Evolutionary conservation across 2,329 filamentous ascomycete species (phyloP).

Genomic region (Aquanectria penicillioides): DNA sequence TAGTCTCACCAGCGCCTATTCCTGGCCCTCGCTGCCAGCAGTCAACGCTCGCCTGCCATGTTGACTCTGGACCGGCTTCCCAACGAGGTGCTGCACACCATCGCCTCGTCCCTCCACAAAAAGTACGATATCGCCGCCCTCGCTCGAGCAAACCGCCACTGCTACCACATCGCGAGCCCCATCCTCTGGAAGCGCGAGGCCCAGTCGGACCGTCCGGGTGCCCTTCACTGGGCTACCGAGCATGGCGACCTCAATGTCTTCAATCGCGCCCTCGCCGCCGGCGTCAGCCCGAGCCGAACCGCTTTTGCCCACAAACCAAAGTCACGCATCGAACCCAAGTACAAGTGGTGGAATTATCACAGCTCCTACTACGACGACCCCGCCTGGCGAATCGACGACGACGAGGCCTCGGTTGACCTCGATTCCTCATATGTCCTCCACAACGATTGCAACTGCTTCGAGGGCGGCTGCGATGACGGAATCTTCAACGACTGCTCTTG

Average conservation of each 20-base stretch:
- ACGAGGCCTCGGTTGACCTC: slow-evolving; percentile 40
- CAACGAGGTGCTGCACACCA: slow-evolving; percentile 41
- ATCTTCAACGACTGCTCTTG: slow-evolving; percentile 43
- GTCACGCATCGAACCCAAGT: slow-evolving; percentile 32
- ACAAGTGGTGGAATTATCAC: slow-evolving; percentile 44
- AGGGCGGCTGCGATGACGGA: slow-evolving; percentile 40
- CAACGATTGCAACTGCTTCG: slow-evolving; percentile 40
- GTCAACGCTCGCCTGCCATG: slow-evolving; percentile 34
- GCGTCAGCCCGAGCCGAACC: slow-evolving; percentile 34
- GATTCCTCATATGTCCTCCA: slow-evolving; percentile 37
- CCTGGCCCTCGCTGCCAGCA: slow-evolving; percentile 26
- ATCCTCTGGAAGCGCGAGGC: slow-evolving; percentile 42
- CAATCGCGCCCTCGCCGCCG: slow-evolving; percentile 38
- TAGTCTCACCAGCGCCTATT: slow-evolving; percentile 8
- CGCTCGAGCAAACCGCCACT: slow-evolving; percentile 37
- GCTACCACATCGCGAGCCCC: slow-evolving; percentile 37
- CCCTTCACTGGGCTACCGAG: slow-evolving; percentile 41
- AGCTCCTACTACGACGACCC: slow-evolving; percentile 40
- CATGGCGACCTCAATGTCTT: slow-evolving; percentile 33
- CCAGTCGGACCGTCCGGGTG: slow-evolving; percentile 39
- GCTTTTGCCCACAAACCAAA: slow-evolving; percentile 41
- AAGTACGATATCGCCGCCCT: slow-evolving; percentile 41
- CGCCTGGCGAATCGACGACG: slow-evolving; percentile 38
- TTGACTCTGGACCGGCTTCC: slow-evolving; percentile 44
- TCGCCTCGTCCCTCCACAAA: slow-evolving; percentile 38